Evolutionary conservation across 2,329 filamentous ascomycete genomes (phyloP), one percentile per base, ranked within the genome.

Genomic region (Berkeleyomyces basicola): DNA sequence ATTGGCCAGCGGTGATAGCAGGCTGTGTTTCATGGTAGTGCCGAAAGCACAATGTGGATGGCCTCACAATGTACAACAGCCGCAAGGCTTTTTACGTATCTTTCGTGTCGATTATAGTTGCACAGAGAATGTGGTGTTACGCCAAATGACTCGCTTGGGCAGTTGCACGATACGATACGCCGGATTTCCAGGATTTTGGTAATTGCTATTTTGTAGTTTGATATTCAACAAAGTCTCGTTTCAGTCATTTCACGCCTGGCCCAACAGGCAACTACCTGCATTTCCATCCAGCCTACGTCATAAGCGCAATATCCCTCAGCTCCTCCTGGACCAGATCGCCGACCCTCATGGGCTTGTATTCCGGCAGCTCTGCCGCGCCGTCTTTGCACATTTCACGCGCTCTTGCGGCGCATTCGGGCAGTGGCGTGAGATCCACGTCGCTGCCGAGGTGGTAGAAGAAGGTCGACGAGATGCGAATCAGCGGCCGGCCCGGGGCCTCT

Each of bases 361-460:
- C 69, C 11, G 10, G 31, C 31, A 53, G 23, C 0, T 71, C 72
- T 67, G 75, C 75, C 5, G 74, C 72, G 4, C 80, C 81, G 72
- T 83, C 81, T 51, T 83, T 79, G 42, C 73, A 73, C 0, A 81
- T 80, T 0, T 68, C 68, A 58, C 67, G 70, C 4, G 80, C 80
- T 66, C 71, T 71, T 51, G 76, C 74, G 0, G 71, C 75, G 44
- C 82, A 72, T 61, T 69, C 70, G 0, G 78, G 76, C 49, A 83
- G 73, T 1, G 82, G 82, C 2, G 68, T 70, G 5, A 84, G 71
- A 63, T 83, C 79, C 63, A 77, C 77, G 67, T 84, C 81, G 16
- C 79, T 82, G 49, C 75, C 76, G 36, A 84, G 71, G 61, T 83
- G 81, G 78, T 79, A 84, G 72, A 84, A 84, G 63, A 83, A 74